Conservation (phyloP, 2,329 filamentous ascomycete species). For the Pseudopyricularia cyperi region DNA sequence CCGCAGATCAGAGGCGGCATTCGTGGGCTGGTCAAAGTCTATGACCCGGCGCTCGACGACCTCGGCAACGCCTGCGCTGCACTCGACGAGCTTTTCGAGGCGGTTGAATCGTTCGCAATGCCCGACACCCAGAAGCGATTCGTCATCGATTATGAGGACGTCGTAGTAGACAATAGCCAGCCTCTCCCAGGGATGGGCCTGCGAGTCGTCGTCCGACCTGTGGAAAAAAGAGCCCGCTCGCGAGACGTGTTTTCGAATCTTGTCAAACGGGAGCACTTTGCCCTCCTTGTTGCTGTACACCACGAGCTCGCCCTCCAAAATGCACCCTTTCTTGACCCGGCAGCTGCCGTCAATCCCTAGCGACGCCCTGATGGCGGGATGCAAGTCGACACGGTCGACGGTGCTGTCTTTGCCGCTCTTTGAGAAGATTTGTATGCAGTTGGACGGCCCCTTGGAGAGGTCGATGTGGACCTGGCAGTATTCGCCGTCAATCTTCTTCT, state of each 20-base stretch:
- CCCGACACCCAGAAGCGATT: constrained; percentile 34
- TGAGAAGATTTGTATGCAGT: constrained; percentile 69
- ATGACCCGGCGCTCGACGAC: constrained; percentile 55
- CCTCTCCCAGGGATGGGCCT: constrained; percentile 38
- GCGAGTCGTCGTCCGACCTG: constrained; percentile 50
- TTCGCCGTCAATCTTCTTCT: constrained; percentile 78
- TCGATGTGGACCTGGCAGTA: constrained; percentile 85
- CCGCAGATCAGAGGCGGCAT: constrained; percentile 37
- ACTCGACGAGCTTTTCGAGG: constrained; percentile 39
- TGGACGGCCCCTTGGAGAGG: constrained; percentile 30
- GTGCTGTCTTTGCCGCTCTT: constrained; percentile 90
- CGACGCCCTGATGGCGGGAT: constrained; percentile 49
- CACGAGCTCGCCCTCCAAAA: constrained; percentile 73
- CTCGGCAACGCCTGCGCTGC: constrained; percentile 47
- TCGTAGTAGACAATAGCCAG: constrained; percentile 53
- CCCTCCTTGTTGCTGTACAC: constrained; percentile 59
- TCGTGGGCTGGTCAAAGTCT: constrained; percentile 44
- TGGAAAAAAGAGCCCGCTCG: constrained; percentile 60
- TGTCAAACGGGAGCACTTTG: constrained; percentile 63
- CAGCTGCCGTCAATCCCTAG: constrained; percentile 48
- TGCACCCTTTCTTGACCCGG: constrained; percentile 51
- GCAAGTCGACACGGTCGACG: constrained; percentile 48
- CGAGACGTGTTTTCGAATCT: constrained; percentile 67
- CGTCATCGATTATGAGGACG: constrained; percentile 37
- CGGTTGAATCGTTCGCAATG: constrained; percentile 48